Base-by-base conservation (phyloP, 306 rosid genomes). In the Astragalus membranaceus region DNA sequence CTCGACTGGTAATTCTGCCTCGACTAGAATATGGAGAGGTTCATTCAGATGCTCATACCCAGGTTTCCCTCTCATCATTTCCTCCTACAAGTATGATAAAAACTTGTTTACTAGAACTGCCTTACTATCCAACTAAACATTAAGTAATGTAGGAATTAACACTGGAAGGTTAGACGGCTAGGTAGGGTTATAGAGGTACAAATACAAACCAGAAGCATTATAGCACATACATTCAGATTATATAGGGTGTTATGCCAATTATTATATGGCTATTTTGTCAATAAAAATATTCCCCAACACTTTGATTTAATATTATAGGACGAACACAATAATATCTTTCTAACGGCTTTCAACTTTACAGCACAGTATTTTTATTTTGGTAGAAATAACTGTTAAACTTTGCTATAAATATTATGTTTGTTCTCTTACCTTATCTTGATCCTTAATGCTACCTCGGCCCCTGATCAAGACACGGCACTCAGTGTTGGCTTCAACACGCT, bases 371-470 rank as follows among this genome's bases (percentile, higher is more conserved):
- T 64, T 52, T 65, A 68, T 70, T 13, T 5, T 7, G 59, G 53
- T 7, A 29, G 13, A 70, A 50, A 53, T 12, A 16, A 32, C 49
- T 52, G 68, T 36, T 33, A 65, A 15, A 29, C 50, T 58, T 58
- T 51, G 5, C 69, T 3, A 67, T 54, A 72, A 46, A 74, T 26
- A 50, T 39, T 0, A 73, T 59, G 47, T 30, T 66, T 30, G 66
- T 62, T n/a, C 78, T 91, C 78, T 91, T 86, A 95, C 99, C 90
- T 84, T 84, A 29, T 87, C 30, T 49, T 92, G 88, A 82, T 95
- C 99, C 82, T 95, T 95, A 68, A 95, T 95, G 95, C 99, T 95
- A 75, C 99, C 99, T 54, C 89, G 89, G 50, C 99, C 99, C 83
- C 99, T 87, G 79, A 95, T 95, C 85, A 95, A 78, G 77, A 95